These are phyloP conservation scores for Ogataea glucozyma DNA, from an alignment of 805 yeast species.

Conservation along the genomic window DNA sequence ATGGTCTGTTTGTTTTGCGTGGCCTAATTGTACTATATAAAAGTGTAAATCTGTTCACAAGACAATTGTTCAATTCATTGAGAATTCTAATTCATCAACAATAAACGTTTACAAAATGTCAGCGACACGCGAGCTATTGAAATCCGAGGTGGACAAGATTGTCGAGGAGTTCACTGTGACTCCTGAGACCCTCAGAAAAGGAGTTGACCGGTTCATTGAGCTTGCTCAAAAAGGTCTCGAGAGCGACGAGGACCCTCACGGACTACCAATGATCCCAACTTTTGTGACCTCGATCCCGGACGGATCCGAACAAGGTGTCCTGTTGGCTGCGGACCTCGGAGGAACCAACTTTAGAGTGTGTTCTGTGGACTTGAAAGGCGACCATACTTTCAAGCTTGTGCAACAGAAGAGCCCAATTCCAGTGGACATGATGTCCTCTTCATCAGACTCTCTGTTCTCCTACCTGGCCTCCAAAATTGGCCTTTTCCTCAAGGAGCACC, in stretches of 20 bases:
- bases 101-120: neutral
- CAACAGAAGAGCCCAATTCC: constrained; percentile 84
- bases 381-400: constrained; percentile 72
- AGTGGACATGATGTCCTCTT: constrained; percentile 65
- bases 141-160: constrained; percentile 32
- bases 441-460: constrained; percentile 66
- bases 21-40: neutral
- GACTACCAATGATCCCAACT: constrained; percentile 91
- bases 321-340: constrained; percentile 90
- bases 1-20: neutral
- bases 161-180: constrained; percentile 43
- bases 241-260: constrained; percentile 42
- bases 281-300: constrained; percentile 82
- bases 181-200: constrained; percentile 43
- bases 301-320: constrained; percentile 82
- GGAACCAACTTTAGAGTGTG: constrained; percentile 97
- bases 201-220: constrained; percentile 57
- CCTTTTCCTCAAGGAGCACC: constrained; percentile 66
- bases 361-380: constrained; percentile 75
- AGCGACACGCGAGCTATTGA: neutral
- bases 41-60: neutral
- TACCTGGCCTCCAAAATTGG: constrained; percentile 73
- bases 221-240: constrained; percentile 62
- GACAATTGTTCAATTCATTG: neutral
- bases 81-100: neutral